Conservation (phyloP, 805 yeast genomes). For the Soucietia sequanensis region DNA sequence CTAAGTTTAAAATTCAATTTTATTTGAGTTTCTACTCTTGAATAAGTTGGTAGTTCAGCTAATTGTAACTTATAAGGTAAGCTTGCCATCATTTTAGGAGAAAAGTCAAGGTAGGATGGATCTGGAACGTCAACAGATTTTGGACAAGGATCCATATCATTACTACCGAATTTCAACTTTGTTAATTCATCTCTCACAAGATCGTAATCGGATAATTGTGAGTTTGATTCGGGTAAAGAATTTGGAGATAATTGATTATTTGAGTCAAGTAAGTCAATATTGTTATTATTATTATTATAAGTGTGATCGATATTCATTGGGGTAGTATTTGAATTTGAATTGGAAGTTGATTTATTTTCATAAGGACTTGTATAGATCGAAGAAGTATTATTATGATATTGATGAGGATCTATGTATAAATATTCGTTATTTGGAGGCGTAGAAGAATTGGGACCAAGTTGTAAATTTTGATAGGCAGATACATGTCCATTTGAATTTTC, state of each 20-base stretch:
- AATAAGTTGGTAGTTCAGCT: conserved; percentile 67
- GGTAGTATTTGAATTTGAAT: conserved; percentile 2
- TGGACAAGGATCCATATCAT: conserved; percentile 37
- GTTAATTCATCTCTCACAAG: conserved; percentile 48
- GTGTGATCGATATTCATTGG: conserved; percentile 6
- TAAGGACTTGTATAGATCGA: conserved; percentile 20
- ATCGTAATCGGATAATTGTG: conserved; percentile 22
- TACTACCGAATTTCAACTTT: conserved; percentile 53
- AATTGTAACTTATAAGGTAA: conserved; percentile 54
- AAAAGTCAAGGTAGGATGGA: conserved; percentile 36
- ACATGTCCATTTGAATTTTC: too few relatives aligned
- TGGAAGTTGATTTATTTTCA: conserved; percentile 3
- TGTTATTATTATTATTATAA: neutral
- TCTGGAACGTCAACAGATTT: conserved; percentile 28
- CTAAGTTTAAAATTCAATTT: conserved; percentile 65
- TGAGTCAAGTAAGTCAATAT: neutral
- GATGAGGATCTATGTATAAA: conserved; percentile 18
- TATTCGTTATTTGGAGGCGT: conserved; percentile 13
- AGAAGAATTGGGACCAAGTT: neutral
- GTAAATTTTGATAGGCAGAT: too few relatives aligned
- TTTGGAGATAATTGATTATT: neutral
- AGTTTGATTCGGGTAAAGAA: neutral
- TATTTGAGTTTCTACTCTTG: conserved; percentile 95
- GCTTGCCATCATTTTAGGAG: conserved; percentile 29
- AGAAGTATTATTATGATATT: conserved; percentile 4